Evolutionary conservation across 2,329 filamentous ascomycete genomes (phyloP).

Genomic region (Fusarium proliferatum): DNA sequence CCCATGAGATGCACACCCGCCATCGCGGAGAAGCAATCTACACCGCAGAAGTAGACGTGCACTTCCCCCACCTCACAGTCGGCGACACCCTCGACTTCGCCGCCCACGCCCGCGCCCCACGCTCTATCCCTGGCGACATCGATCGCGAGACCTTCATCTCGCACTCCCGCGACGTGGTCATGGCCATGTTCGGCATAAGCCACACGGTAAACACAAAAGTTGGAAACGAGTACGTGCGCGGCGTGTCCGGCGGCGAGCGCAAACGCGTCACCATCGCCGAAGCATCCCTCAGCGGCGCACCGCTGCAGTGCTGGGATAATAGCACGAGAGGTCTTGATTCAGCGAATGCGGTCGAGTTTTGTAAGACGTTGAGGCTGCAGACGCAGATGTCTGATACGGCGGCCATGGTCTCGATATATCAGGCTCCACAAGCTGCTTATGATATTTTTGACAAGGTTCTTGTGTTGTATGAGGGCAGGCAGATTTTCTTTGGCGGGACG

Average conservation of each 20-base stretch:
- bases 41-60: conserved; percentile 82
- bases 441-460: conserved; percentile 74
- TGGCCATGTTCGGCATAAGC: conserved; percentile 76
- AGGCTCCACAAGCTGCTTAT: conserved; percentile 60
- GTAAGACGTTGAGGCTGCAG: conserved; percentile 68
- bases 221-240: conserved; percentile 75
- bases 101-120: conserved; percentile 72
- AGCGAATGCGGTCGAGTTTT: conserved; percentile 74
- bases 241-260: conserved; percentile 65
- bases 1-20: conserved; percentile 38
- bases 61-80: conserved; percentile 79
- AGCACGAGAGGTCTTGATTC: conserved; percentile 73
- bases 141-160: conserved; percentile 62
- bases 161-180: conserved; percentile 74
- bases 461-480: conserved; percentile 74
- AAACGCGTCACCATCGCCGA: conserved; percentile 54
- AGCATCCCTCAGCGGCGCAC: conserved; percentile 50
- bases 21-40: conserved; percentile 82
- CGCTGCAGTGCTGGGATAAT: conserved; percentile 77
- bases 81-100: conserved; percentile 82
- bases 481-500: conserved; percentile 60
- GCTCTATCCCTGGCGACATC: conserved; percentile 66
- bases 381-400: conserved; percentile 69
- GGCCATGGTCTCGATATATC: conserved; percentile 72
- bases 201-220: conserved; percentile 76